Base-by-base conservation (phyloP, 1,284 basidiomycete species). In the Leccinum pachyderme region DNA sequence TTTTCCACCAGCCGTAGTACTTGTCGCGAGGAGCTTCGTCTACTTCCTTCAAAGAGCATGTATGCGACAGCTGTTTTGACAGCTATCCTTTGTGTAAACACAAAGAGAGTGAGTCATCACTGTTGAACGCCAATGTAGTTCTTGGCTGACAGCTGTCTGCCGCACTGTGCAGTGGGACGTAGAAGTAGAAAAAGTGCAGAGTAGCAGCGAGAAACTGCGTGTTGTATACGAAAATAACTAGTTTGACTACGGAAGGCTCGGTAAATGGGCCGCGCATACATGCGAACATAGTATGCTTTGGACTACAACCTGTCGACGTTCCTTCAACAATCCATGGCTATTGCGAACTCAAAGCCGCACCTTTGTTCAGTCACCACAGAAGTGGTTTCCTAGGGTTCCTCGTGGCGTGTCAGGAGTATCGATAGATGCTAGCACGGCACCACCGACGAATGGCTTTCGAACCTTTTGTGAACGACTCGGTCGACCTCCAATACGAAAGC, bases 401-500 rank as follows among this genome's bases (percentile, higher is more conserved):
- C 55, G 70, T 27, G 41, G 55, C 15, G 52, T 27, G 12, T 46
- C 61, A 5, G 56, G 29, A 50, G 51, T 33, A 13, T 35, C 49
- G 29, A 9, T 27, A 31, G 52, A 51, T 7, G 12, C 41, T 6
- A 18, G 18, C 18, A 9, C 55, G 6, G 73, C 8, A 63, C 27
- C 44, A 29, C 61, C 59, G 5, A 52, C 59, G 18, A 65, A 52
- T 35, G 51, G 53, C 4, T 54, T 72, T 13, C 67, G 62, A 32
- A 67, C 74, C 2, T 78, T 78, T 53, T 61, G 63, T 25, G 73
- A 75, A 18, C 63, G 63, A 3, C 62, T 80, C 46, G 61, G 66
- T 51, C 59, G 66, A 22, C 73, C 77, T n/a, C 60, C 62, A 15
- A 67, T 76, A 59, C 55, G 72, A 31, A 72, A 67, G 15, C 79